Evolutionary conservation across 257 asterid species (phyloP), one percentile per base, ranked within the genome.

Genomic region (Henckelia pumila): DNA sequence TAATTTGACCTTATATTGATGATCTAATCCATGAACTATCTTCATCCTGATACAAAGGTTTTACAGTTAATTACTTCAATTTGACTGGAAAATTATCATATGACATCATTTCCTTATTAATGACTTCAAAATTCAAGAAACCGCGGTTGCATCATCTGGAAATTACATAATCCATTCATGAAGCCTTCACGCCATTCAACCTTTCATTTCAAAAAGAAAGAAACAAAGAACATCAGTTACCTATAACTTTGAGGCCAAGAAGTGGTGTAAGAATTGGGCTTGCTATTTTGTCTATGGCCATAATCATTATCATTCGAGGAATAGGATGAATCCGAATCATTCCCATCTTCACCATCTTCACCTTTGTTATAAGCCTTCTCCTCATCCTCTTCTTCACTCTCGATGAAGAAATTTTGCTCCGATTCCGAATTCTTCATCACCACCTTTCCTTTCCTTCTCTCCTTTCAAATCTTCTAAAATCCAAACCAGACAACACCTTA

Each of bases 201-300:
- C 50, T 40, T 13, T 13, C 17, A 40, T 11, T 40, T 3, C 3
- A 14, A 14, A 4, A 47, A 47, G 14, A 13, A 57, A 14, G 28
- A 47, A 72, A n/a, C 22, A 35, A 17, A 47, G 24, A 59, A 23
- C 23, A 52, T n/a, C 8, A 29, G 55, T 47, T 69, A 91, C 98
- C 98, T 85, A 80, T 89, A 92, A 87, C 96, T 92, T 65, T 89
- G 98, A 84, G 98, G 98, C 98, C 98, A 92, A 59, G 92, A 76
- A 52, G 88, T 73, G 29, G 72, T 77, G 75, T 81, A 60, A 40
- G 95, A 86, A 67, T 56, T 63, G 23, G 79, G 77, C 52, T 72
- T 79, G 76, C 89, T 77, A 53, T 74, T 86, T 13, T 71, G 83
- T 19, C 62, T 71, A 26, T 73, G 40, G 19, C 71, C 80, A 47